Base-by-base conservation (phyloP, 1,139 yeast genomes). In the Kurtzmaniella quercitrusa region DNA sequence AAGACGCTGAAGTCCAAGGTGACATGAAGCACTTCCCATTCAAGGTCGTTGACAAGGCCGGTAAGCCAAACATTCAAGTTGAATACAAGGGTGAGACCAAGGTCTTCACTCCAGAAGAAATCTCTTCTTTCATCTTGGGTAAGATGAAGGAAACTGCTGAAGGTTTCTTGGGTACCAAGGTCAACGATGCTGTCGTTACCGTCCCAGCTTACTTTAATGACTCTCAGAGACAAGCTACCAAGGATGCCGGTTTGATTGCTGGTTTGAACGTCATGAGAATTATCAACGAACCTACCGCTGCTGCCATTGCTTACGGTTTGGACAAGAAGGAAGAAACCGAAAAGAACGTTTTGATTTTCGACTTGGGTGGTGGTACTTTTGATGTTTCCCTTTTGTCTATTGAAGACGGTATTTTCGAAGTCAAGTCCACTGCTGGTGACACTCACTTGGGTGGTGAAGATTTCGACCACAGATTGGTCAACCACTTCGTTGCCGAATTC, bases 371-470 rank as follows among this genome's bases (percentile, higher is more conserved):
- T 76, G 96, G 96, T 82, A 89, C 97, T 71, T 89, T 89, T 77
- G 97, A 89, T 87, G 97, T 91, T 56, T 93, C 98, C 49, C 80
- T 91, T 62, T 80, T 91, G 71, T 87, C 88, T 80, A 88, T 93
- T 69, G 95, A 94, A 69, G 98, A 94, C 73, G 98, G 98, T 83
- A 94, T 93, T 65, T 93, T 91, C 85, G 91, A 95, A 67, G 98
- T 93, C 68, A 91, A 91, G 84, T 94, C 98, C 63, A 93, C 98
- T 63, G 96, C 98, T 69, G 98, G 98, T 88, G 97, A 93, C 79
- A 93, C 98, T 65, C 98, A 91, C 78, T 85, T 91, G 80, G 98
- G 98, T 84, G 98, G 98, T 85, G 96, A 91, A 81, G 98, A 91
- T 80, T 91, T 91, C 76, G 97, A 89, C 75, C 84, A 91, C 83